phyloP scores from a whole-genome alignment of 768 basidiomycete species.

The Kwoniella botswanensis region DNA sequence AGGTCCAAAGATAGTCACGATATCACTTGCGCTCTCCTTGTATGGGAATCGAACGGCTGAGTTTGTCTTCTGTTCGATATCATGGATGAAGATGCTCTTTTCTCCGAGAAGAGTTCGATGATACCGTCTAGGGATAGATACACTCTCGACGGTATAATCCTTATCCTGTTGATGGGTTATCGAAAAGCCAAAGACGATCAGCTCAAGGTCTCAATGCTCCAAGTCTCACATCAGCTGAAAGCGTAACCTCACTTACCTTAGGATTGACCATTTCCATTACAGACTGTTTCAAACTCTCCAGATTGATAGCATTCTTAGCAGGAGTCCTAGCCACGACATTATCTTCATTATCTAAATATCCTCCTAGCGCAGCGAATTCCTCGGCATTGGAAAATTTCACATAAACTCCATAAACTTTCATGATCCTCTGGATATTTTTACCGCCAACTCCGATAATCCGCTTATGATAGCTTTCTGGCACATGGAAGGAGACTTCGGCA shows the following conservation, averaged over 20 bases:
- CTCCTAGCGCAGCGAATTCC: conserved; percentile 91
- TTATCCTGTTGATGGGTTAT: conserved; percentile 71
- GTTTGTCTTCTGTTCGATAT: conserved; percentile 96
- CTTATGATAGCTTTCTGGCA: conserved; percentile 97
- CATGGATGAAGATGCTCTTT: conserved; percentile 94
- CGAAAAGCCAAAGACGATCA: too few species aligned
- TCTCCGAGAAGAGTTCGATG: conserved; percentile 94
- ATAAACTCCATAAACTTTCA: conserved; percentile 99
- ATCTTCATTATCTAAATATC: conserved; percentile 96
- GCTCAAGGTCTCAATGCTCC: too few species aligned
- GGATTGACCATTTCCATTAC: conserved; percentile 98
- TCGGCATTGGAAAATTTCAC: conserved; percentile 99
- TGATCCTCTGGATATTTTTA: conserved; percentile 96
- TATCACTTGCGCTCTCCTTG: conserved; percentile 67
- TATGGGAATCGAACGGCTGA: conserved; percentile 73
- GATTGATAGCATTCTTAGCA: conserved; percentile 92
- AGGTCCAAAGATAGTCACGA: conserved; percentile 94
- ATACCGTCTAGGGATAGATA: conserved; percentile 91
- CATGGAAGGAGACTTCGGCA: conserved; percentile 97
- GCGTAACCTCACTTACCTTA: conserved; percentile 66
- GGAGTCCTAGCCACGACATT: conserved; percentile 98
- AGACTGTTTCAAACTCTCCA: conserved; percentile 91
- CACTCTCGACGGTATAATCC: conserved; percentile 91
- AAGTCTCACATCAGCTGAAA: not conserved
- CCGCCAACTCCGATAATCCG: conserved; percentile 98